Conservation (phyloP, 164 flowering plant genomes). For the Saururus chinensis region DNA sequence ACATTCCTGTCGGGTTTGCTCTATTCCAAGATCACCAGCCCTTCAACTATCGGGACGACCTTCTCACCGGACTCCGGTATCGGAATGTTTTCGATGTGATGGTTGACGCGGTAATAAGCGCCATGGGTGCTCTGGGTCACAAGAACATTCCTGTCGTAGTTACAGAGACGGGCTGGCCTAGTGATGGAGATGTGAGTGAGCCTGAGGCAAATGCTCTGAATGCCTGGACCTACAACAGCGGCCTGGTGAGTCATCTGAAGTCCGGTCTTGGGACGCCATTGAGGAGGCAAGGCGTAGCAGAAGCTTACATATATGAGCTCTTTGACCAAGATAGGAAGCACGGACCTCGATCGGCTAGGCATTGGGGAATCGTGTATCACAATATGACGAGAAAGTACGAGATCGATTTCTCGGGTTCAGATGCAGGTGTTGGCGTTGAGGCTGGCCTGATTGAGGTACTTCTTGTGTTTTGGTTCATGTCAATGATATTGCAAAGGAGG, state of each 20-base stretch:
- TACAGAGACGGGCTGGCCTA: slow-evolving; percentile 91
- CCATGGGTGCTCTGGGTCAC: slow-evolving; percentile 60
- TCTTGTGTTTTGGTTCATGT: background rate
- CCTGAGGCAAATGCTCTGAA: slow-evolving; percentile 32
- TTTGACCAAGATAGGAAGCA: slow-evolving; percentile 28
- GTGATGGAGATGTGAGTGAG: slow-evolving; percentile 26
- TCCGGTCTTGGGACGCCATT: slow-evolving; percentile 60
- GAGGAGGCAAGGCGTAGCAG: slow-evolving; percentile 52
- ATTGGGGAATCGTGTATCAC: slow-evolving; percentile 54
- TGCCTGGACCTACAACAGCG: slow-evolving; percentile 52
- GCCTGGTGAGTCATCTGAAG: slow-evolving; percentile 44
- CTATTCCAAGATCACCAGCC: slow-evolving; percentile 47
- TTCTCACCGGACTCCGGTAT: slow-evolving; percentile 59
- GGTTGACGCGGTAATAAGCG: slow-evolving; percentile 53
- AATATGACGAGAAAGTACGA: slow-evolving; percentile 47
- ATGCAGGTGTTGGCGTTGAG: background rate
- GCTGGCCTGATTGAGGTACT: slow-evolving; percentile 1
- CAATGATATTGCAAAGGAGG: too few relatives aligned
- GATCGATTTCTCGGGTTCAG: slow-evolving; percentile 27
- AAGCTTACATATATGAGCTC: slow-evolving; percentile 52
- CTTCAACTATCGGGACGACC: slow-evolving; percentile 55
- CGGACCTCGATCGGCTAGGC: slow-evolving; percentile 7
- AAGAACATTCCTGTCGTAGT: slow-evolving; percentile 55
- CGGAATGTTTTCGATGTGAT: slow-evolving; percentile 70
- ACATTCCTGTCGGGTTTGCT: slow-evolving; percentile 61